A percentile compares a stretch with the other conserved stretches of the same genome.
phyloP scores from a whole-genome alignment of 2,329 filamentous ascomycete species.

The Chaetomium strumarium region DNA sequence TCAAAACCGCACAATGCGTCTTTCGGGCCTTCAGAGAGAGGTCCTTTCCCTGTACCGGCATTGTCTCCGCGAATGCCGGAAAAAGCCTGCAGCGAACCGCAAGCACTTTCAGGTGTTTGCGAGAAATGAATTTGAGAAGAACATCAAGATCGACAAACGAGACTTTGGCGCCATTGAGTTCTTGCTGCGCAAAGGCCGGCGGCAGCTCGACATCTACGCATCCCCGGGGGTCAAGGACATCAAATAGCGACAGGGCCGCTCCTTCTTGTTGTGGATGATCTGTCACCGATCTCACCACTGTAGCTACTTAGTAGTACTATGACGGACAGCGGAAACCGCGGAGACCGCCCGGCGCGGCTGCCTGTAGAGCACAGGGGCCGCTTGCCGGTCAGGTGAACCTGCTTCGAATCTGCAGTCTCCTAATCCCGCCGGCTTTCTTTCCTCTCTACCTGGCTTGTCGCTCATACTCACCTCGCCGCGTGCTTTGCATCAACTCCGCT shows the following conservation, averaged over 20 bases:
- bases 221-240: constrained; percentile 76
- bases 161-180: constrained; percentile 86
- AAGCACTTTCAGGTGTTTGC: constrained; percentile 59
- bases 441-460: no score
- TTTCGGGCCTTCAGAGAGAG: constrained; percentile 86
- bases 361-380: no score
- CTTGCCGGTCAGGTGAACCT: no score
- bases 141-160: constrained; percentile 65
- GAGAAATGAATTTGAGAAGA: constrained; percentile 70
- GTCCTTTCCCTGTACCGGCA: constrained; percentile 80
- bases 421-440: no score
- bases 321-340: no score
- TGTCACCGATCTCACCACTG: background rate
- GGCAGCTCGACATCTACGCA: constrained; percentile 78
- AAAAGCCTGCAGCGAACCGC: constrained; percentile 60
- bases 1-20: constrained; percentile 34
- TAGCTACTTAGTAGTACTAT: no score
- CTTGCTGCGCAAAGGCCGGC: constrained; percentile 70
- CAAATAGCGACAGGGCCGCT: constrained; percentile 28
- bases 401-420: no score
- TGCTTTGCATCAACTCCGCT: no score
- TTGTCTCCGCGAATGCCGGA: constrained; percentile 73
- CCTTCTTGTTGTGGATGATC: background rate
- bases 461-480: no score
- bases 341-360: no score